Conservation (phyloP, 306 rosid genomes). For the Oxytropis ochrocephala region DNA sequence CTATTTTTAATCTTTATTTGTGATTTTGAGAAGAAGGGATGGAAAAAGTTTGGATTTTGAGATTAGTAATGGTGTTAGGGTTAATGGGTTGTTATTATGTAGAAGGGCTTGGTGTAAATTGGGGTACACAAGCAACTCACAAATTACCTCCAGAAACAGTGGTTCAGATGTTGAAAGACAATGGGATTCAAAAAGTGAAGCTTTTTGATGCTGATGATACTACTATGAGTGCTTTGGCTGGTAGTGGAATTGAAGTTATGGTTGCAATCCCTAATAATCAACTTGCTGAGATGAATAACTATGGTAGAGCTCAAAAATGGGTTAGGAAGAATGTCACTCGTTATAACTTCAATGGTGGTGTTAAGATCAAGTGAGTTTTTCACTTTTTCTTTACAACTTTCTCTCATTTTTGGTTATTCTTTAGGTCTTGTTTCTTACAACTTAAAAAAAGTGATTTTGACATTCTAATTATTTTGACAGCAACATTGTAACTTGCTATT, state of each 20-base stretch:
- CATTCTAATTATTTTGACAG: too few species aligned
- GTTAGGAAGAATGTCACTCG: constrained; percentile 69
- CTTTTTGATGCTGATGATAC: constrained; percentile 75
- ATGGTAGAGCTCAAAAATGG: constrained; percentile 66
- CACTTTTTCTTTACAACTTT: background rate
- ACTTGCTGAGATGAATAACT: constrained; percentile 56
- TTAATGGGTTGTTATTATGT: constrained; percentile 32
- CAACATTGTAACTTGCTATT: too few species aligned
- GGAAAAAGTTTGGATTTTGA: constrained; percentile 30
- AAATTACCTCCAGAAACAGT: constrained; percentile 62
- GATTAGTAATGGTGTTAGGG: constrained; percentile 35
- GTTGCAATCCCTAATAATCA: constrained; percentile 92
- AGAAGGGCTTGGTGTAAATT: constrained; percentile 86
- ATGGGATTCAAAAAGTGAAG: constrained; percentile 85
- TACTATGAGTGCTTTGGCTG: constrained; percentile 80
- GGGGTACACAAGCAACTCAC: constrained; percentile 92
- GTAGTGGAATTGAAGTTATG: constrained; percentile 78
- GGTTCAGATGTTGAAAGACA: constrained; percentile 80
- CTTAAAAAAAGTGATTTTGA: too few species aligned
- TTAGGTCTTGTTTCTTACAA: too few species aligned
- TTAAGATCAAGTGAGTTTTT: constrained; percentile 64
- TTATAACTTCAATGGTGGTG: constrained; percentile 75
- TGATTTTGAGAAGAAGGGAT: background rate
- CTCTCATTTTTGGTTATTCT: background rate
- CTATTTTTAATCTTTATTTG: background rate